Conservation (phyloP, 2,329 filamentous ascomycete genomes). For the Epichloe sylvatica region DNA sequence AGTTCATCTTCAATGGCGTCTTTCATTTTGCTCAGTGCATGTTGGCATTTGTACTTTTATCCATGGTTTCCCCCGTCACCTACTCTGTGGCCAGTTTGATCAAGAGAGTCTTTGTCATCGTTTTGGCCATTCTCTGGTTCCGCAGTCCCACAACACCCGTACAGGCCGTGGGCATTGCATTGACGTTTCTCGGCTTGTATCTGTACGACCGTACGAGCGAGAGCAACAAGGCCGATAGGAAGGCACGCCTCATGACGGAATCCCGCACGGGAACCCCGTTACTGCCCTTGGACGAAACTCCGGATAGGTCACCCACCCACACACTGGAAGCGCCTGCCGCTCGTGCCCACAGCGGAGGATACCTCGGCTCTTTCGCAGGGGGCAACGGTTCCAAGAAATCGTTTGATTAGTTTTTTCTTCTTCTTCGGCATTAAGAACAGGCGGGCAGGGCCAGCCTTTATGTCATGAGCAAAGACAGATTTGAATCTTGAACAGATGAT, state of each 20-base stretch:
- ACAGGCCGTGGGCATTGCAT: constrained; percentile 70
- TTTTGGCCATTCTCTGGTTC: constrained; percentile 93
- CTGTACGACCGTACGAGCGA: constrained; percentile 89
- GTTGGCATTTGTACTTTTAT: constrained; percentile 80
- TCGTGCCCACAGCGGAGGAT: constrained; percentile 33
- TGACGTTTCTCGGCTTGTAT: constrained; percentile 88
- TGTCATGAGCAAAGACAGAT: not conserved
- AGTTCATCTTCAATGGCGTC: constrained; percentile 92
- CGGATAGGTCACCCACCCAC: not conserved
- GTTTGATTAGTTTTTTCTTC: constrained; percentile 28
- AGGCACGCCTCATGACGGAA: constrained; percentile 51
- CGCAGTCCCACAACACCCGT: constrained; percentile 71
- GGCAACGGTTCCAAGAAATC: constrained; percentile 41
- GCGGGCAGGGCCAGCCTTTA: not conserved
- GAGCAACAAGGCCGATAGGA: constrained; percentile 73
- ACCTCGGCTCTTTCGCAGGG: constrained; percentile 22
- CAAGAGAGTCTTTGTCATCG: constrained; percentile 93
- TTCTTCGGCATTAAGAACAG: not conserved
- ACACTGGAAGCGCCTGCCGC: constrained; percentile 10
- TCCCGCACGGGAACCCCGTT: constrained; percentile 31
- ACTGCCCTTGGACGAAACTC: constrained; percentile 48
- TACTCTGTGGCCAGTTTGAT: constrained; percentile 94
- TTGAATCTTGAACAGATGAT: too few relatives aligned
- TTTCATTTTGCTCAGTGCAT: constrained; percentile 97
- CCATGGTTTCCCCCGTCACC: constrained; percentile 87